These are phyloP conservation scores for Stagonosporopsis vannaccii DNA, from an alignment of 2,329 filamentous ascomycete species.

Conservation along the genomic window DNA sequence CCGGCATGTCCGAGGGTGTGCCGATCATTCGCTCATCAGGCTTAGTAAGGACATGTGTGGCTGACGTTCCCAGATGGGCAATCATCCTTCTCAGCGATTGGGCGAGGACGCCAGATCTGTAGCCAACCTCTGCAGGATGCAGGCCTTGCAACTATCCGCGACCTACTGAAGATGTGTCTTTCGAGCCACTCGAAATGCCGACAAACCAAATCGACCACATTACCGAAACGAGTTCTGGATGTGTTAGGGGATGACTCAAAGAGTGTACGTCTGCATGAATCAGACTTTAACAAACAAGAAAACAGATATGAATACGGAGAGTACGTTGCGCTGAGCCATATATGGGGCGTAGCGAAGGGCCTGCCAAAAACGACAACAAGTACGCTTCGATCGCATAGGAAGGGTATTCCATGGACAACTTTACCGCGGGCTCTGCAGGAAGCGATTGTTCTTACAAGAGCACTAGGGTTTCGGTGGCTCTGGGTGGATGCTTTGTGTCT, in stretches of 20 bases:
- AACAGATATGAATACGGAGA: conserved; percentile 42
- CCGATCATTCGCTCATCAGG: conserved; percentile 14
- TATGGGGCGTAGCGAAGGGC: conserved; percentile 40
- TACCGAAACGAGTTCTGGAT: conserved; percentile 44
- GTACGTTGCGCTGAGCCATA: conserved; percentile 44
- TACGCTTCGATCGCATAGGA: conserved; percentile 36
- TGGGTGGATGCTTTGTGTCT: conserved; percentile 49
- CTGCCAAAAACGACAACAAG: conserved; percentile 40
- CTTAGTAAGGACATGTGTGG: conserved; percentile 15
- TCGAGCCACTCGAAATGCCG: conserved; percentile 42
- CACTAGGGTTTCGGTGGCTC: conserved; percentile 46
- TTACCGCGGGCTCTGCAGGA: conserved; percentile 47
- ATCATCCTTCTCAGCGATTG: conserved; percentile 46
- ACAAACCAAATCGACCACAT: conserved; percentile 28
- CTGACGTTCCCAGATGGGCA: conserved; percentile 39
- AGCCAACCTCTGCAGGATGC: conserved; percentile 39
- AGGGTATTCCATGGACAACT: conserved; percentile 37
- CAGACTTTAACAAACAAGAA: conserved; percentile 34
- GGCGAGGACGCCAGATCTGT: conserved; percentile 40
- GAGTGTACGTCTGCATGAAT: conserved; percentile 39
- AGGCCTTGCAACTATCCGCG: conserved; percentile 34
- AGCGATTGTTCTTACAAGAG: conserved; percentile 43
- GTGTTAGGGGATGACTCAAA: conserved; percentile 40
- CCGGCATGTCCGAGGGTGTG: conserved; percentile 3
- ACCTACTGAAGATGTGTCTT: conserved; percentile 42